Base-by-base conservation (phyloP, 495 filamentous ascomycete species). In the Penicillium lagena region DNA sequence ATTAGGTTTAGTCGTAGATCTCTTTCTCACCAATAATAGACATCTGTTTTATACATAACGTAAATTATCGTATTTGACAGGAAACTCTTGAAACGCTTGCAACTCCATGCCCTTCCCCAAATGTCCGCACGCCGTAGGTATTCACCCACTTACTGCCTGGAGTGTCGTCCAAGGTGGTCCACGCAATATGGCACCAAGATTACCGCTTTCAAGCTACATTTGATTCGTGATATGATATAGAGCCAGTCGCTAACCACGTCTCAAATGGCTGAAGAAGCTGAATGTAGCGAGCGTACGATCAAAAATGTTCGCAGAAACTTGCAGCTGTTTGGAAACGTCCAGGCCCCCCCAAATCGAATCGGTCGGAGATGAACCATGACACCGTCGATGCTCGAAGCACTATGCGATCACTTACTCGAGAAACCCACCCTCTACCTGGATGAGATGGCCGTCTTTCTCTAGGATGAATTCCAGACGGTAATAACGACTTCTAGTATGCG, bases 291-390 rank as follows among this genome's bases (percentile, higher is more conserved):
- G 12, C 43, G 45, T 37, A 45, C 43, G 12, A 43, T 61, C 34
- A 43, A 31, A 51, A 29, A 27, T 27, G 51, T 55, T 43, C 42
- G 39, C 22, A 49, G 42, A 27, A 61, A 58, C 42, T 37, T 61
- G 41, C 48, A 38, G n/a, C 39, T 35, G 14, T 61, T 52, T 48
- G 43, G 58, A 11, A 46, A n/a, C 15, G 14, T 40, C 42, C 5
- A 59, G 40, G 42, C 46, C 52, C n/a, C 52, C 30, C 30, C 30
- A 32, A 32, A 7, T 32, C 30, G 30, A 32, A 32, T 32, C 7
- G 11, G 30, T 7, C 28, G 45, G 14, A 28, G 15, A 31, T 32
- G 38, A 22, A 2, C n/a, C 35, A 45, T 60, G 17, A 42, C 47
- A 34, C 50, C 43, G 29, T 29, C 39, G 31, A 61, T 61, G 35